A percentile compares a stretch with the other conserved stretches of the same genome.
Evolutionary conservation across 192 early-diverging fungal species (phyloP).

Genomic region (Pilaira anomala): DNA sequence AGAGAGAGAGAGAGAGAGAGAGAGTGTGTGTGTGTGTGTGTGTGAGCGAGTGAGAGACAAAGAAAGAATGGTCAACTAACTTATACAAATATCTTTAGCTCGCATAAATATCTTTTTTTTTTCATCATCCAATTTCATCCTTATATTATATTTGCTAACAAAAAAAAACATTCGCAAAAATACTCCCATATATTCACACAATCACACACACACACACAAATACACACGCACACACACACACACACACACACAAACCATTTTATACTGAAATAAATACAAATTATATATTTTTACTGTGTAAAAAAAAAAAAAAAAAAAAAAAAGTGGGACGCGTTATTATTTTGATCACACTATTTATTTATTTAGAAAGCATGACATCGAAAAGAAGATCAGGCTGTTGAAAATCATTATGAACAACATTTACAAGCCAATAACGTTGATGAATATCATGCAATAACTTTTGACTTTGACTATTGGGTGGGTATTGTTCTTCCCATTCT

Average conservation of each 20-base stretch:
- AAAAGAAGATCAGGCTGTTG: conserved; percentile 46
- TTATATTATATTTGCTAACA: too few relatives aligned
- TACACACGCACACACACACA: not conserved
- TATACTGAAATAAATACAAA: not conserved
- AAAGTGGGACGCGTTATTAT: not conserved
- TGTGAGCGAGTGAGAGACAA: too few relatives aligned
- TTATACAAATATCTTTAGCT: not conserved
- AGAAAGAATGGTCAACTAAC: too few relatives aligned
- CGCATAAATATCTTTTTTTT: too few relatives aligned
- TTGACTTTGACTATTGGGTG: conserved; percentile 48
- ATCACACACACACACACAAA: not conserved
- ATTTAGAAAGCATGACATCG: conserved; percentile 37
- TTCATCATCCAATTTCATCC: too few relatives aligned
- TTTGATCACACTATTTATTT: not conserved
- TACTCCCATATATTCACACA: too few relatives aligned
- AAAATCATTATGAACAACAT: conserved; percentile 82
- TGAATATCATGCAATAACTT: conserved; percentile 61
- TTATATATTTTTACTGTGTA: not conserved
- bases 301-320: not conserved
- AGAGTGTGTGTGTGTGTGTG: too few relatives aligned
- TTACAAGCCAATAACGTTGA: conserved; percentile 71
- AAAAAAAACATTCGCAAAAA: too few relatives aligned
- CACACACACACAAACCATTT: not conserved
- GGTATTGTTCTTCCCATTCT: conserved; percentile 72
- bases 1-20: too few relatives aligned